Evolutionary conservation across 139 green algal genomes (phyloP).

Genomic region (Haematococcus lacustris): DNA sequence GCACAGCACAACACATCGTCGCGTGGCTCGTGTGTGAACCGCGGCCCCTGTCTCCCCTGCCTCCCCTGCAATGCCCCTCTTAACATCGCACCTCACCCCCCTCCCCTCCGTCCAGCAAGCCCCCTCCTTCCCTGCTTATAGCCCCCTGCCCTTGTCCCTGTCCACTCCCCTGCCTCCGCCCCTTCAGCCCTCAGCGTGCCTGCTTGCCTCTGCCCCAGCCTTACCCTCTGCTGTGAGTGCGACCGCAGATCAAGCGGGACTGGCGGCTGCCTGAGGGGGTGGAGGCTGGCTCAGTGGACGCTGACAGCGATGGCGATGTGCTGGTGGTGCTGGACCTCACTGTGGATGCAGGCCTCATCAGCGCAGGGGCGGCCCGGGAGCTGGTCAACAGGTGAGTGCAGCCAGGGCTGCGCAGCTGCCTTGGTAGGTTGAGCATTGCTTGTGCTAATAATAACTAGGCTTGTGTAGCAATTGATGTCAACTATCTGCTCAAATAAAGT

Average conservation of each 20-base stretch:
- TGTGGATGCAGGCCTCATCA: constrained; percentile 53
- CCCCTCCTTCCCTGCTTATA: too few relatives aligned
- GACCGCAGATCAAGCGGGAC: constrained; percentile 5
- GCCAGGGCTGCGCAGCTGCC: background rate
- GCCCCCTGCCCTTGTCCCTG: too few relatives aligned
- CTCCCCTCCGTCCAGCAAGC: too few relatives aligned
- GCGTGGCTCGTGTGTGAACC: background rate
- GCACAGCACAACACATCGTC: background rate
- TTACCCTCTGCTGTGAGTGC: too few relatives aligned
- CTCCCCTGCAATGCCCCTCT: background rate
- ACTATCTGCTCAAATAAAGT: too few relatives aligned
- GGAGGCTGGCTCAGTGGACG: constrained; percentile 6
- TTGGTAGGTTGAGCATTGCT: background rate
- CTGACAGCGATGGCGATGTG: constrained; percentile 73
- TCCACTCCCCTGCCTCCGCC: background rate
- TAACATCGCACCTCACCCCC: too few relatives aligned
- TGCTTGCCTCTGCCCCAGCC: background rate
- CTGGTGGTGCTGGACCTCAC: constrained; percentile 88
- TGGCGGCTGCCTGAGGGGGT: constrained; percentile 8
- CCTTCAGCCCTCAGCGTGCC: too few relatives aligned
- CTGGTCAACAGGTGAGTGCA: constrained; percentile 75
- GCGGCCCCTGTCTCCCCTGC: background rate
- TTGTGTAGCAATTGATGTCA: background rate
- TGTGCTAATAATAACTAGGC: background rate
- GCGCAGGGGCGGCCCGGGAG: constrained; percentile 78